Evolutionary conservation across 1,284 basidiomycete genomes (phyloP), one percentile per base, ranked within the genome.

Genomic region (Irpex sp.): DNA sequence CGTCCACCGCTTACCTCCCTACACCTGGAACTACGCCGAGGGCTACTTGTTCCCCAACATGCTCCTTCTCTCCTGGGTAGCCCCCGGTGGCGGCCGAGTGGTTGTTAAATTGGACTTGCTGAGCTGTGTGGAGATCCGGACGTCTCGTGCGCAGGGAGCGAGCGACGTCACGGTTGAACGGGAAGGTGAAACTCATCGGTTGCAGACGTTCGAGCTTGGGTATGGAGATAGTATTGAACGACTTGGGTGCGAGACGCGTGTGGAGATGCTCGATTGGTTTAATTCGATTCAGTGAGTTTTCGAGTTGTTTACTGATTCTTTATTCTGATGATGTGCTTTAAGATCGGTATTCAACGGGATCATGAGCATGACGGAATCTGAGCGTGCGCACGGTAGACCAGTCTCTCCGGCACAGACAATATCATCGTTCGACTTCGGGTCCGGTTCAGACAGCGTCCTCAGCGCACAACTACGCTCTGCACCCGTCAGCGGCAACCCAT

Each of bases 251-350:
- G 64, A 65, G 60, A 59, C 61, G 15, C 13, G 59, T 26, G 57
- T 34, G 15, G 64, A 62, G 36, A 65, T 65, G 64, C 57, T 62
- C 8, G 64, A 62, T 2, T 65, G 64, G 64, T 65, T 65, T 37
- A 38, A 55, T 7, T 57, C 64, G 5, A 65, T 65, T 26, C 64
- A 65, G 64, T 65, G 57, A 47, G 64, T 49, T 7, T 17, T 57
- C 17, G 31, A 31, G 4, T 48, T 49, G 40, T 17, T 21, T 15
- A 36, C 4, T 0, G 19, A 1, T 15, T 15, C 15, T 9, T 2
- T 1, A 38, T 6, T 61, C 21, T 13, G 9, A 54, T 40, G 13
- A 9, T 1, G 17, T 15, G 2, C 1, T 56, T 61, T 2, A 7
- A 65, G 64, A 40, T 58, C 64, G 7, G 61, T 65, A 8, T 65